phyloP scores from a whole-genome alignment of 495 filamentous ascomycete genomes.

The Achaetomiella virescens region DNA sequence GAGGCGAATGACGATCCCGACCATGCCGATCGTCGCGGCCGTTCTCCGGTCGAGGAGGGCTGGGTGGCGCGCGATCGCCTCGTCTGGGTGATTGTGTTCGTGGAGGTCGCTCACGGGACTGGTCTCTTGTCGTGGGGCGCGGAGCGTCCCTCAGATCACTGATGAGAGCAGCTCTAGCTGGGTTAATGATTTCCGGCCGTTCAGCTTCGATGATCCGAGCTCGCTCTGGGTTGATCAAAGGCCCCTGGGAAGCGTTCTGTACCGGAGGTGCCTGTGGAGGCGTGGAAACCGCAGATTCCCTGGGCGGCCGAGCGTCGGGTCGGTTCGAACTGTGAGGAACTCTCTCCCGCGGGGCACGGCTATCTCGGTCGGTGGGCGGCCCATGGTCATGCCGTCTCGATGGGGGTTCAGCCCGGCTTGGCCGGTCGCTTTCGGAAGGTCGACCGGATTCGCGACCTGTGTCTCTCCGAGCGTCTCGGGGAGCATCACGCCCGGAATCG shows the following conservation, averaged over 20 bases:
- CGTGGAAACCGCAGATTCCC: conserved; percentile 25
- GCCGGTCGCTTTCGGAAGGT: conserved; percentile 29
- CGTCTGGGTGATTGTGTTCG: conserved; percentile 48
- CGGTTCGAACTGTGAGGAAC: conserved; percentile 21
- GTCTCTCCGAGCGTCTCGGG: neutral
- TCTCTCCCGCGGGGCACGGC: conserved; percentile 32
- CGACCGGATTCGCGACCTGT: conserved; percentile 11
- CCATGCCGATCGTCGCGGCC: conserved; percentile 42
- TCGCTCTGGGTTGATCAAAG: conserved; percentile 41
- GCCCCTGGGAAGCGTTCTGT: conserved; percentile 34
- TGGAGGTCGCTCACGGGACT: conserved; percentile 33
- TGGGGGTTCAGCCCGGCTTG: conserved; percentile 28
- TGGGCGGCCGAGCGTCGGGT: conserved; percentile 28
- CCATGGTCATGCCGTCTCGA: conserved; percentile 28
- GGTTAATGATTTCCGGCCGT: conserved; percentile 43
- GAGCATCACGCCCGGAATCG: neutral
- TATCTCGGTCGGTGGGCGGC: conserved; percentile 30
- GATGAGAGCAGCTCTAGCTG: conserved; percentile 53
- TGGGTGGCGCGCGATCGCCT: conserved; percentile 33
- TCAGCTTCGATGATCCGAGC: conserved; percentile 35
- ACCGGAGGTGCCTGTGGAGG: conserved; percentile 28
- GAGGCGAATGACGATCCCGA: conserved; percentile 36
- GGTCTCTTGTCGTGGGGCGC: conserved; percentile 37
- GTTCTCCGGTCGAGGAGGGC: conserved; percentile 30
- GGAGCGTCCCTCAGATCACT: conserved; percentile 31